Evolutionary conservation across 805 yeast species (phyloP), one percentile per base, ranked within the genome.

Genomic region (Pichia heedii): DNA sequence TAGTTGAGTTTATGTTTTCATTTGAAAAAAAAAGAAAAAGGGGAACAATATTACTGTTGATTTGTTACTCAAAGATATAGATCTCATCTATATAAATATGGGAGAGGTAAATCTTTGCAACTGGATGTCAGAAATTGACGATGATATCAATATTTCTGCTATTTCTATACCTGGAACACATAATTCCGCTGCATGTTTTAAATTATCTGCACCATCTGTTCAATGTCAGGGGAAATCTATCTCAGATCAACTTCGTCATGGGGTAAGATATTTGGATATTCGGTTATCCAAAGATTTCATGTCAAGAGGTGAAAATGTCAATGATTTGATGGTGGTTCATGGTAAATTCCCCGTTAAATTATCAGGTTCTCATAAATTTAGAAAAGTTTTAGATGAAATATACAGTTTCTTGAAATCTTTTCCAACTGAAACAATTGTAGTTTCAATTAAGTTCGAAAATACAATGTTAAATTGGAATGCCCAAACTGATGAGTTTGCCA

Each of bases 81-180:
- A n/a, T n/a, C n/a, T n/a, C n/a, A n/a, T n/a, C n/a, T n/a, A n/a
- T n/a, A n/a, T n/a, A n/a, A n/a, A 4, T 5, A 29, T 29, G 32
- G 15, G 9, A 15, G 32, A 12, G 1, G 15, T 29, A 12, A 12
- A 3, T 13, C 9, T 6, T 10, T 29, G 16, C 21, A 24, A 10
- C 27, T 83, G 90, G 93, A 61, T 79, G 66, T 56, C 62, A 29
- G 68, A 70, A 11, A 55, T 81, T 45, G 60, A 65, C 42, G 84
- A 80, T 55, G 66, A 76, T 57, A 64, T 71, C 19, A 54, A 54
- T 34, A 48, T 84, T 30, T 68, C 81, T 4, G 63, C 70, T 44
- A 67, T 84, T 41, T 67, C 89, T 0, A 67, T 84, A 41, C 88
- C 90, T 10, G 93, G 93, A n/a, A 83, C 90, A n/a, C 93, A 84